Evolutionary conservation across 495 filamentous ascomycete genomes (phyloP), one percentile per base, ranked within the genome.

Genomic region (Emericellopsis terricola): DNA sequence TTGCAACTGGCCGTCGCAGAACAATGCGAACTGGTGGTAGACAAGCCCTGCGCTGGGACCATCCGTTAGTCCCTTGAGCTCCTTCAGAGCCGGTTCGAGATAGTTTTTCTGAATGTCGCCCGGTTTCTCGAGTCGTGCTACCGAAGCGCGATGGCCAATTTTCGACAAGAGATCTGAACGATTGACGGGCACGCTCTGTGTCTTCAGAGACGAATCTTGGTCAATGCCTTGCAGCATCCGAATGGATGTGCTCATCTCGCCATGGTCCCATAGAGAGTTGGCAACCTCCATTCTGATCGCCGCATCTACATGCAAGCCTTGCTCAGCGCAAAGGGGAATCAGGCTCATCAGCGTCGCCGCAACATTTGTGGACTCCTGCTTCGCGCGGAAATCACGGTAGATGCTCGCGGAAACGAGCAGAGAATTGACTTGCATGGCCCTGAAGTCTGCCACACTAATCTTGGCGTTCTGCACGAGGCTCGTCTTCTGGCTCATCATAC

Each of bases 251-350:
- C 75, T 68, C 65, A 81, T 80, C 49, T 96, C 87, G 11, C 82
- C 87, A 48, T 92, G 80, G 36, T 87, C 84, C 89, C 89, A 99
- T 10, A 99, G 58, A 27, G 92, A 83, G 41, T 81, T 80, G 7
- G 89, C 84, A 15, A 76, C 67, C 50, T 96, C 89, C 29, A 81
- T 65, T 39, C 69, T 68, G 16, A 79, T 70, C 23, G 73, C 74
- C 3, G 72, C 79, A 39, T 77, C 74, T 31, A 93, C 70, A 40
- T 73, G 66, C n/a, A 94, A 55, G 0, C 78, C 81, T 32, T 79
- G 49, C 0, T 66, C 55, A 41, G 66, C 63, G 42, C 76, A 84
- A 3, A 73, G 61, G 18, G 60, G 41, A n/a, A 80, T 70, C 3
- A 94, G 64, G 30, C 76, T 69, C 2, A 69, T 79, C 17, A 94